phyloP scores from a whole-genome alignment of 129 eudicot genomes.

The Chrysanthemum makinoi region DNA sequence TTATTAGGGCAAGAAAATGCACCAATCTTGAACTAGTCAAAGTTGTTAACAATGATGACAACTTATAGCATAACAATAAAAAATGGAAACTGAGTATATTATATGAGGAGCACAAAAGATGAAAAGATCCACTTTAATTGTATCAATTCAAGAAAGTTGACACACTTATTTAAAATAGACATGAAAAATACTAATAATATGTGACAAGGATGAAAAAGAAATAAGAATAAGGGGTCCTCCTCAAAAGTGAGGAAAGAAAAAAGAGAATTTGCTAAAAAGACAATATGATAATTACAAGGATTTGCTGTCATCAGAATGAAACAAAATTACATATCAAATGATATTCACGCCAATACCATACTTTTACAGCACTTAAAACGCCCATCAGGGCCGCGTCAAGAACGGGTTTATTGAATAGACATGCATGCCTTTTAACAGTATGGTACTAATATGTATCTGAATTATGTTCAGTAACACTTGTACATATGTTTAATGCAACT shows the following conservation, averaged over 20 bases:
- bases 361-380: too few relatives aligned
- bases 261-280: slow-evolving; percentile 10
- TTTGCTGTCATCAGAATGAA: slow-evolving; percentile 26
- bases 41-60: too few relatives aligned
- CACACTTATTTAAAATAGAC: background rate
- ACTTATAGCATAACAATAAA: too few relatives aligned
- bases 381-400: too few relatives aligned
- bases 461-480: background rate
- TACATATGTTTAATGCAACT: background rate
- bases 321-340: slow-evolving; percentile 25
- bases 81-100: too few relatives aligned
- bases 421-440: too few relatives aligned
- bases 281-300: slow-evolving; percentile 31
- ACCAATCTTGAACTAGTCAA: too few relatives aligned
- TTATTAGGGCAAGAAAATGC: background rate
- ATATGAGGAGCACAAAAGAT: too few relatives aligned
- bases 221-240: slow-evolving; percentile 4
- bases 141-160: background rate
- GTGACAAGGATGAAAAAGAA: slow-evolving; percentile 12
- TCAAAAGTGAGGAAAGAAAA: slow-evolving; percentile 24
- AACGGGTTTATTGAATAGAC: too few relatives aligned
- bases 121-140: background rate
- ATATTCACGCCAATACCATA: slow-evolving; percentile 19
- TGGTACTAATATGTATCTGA: background rate
- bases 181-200: background rate